Evolutionary conservation across 148 eudicot species (phyloP), one percentile per base, ranked within the genome.

Genomic region (Fagopyrum tataricum): DNA sequence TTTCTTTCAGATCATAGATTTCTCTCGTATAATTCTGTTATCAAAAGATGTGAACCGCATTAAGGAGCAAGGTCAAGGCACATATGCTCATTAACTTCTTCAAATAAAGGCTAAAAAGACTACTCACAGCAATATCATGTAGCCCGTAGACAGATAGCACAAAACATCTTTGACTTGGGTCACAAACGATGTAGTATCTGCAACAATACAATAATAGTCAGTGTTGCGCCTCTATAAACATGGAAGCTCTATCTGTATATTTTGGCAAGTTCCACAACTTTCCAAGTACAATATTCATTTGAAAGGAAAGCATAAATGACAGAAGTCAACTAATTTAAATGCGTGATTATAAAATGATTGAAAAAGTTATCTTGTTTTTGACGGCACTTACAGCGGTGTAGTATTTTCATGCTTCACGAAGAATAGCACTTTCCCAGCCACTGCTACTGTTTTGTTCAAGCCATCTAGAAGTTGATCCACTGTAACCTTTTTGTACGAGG

Each of bases 121-220:
- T 26, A 78, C 92, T 87, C 86, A 94, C 98, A 61, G 84, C 95
- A 77, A 86, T 84, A 71, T 80, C 86, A 62, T 75, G 84, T 62
- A 91, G 82, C 75, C 95, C 95, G 59, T 89, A 94, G 26, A 89
- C 82, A 0, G 98, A 82, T 12, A 94, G 81, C 43, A 86, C 85
- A 78, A 77, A 94, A 80, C 91, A 91, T 44, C 55, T 73, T 72
- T 87, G 93, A 67, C 82, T 84, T 74, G 91, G 80, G 84, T 91
- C 97, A 78, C 92, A 93, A 26, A 84, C 78, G 52, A 89, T 47
- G 81, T 89, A 93, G 79, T 86, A 93, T 74, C 98, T 93, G 97
- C 85, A 79, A 49, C 72, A 42, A 70, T 42, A 3, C 3, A 46
- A 18, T 44, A 31, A 0, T 9, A 44, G 6, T 70, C 44, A 68